Evolutionary conservation across 805 yeast species (phyloP).

Genomic region (Candida caryicola): DNA sequence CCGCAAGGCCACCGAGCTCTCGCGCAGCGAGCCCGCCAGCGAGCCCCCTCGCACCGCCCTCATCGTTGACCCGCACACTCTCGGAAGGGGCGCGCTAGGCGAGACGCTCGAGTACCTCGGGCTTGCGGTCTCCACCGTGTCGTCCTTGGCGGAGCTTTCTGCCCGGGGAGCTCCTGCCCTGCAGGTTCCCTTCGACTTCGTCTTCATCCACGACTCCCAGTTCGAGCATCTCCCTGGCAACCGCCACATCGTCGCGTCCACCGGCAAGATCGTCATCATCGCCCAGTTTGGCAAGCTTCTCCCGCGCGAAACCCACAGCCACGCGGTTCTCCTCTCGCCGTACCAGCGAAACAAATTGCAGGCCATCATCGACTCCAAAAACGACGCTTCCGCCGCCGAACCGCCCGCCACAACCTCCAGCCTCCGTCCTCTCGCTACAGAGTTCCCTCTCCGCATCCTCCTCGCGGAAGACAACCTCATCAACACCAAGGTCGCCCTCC

Average conservation of each 20-base stretch:
- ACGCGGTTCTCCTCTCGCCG: conserved; percentile 27
- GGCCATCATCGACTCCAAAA: conserved; percentile 5
- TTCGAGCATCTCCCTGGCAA: conserved; percentile 10
- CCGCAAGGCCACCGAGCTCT: neutral
- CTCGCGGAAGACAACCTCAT: conserved; percentile 56
- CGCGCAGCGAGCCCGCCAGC: neutral
- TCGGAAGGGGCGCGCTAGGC: conserved; percentile 30
- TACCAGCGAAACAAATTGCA: conserved; percentile 25
- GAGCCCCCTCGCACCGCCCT: conserved; percentile 19
- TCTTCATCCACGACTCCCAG: conserved; percentile 22
- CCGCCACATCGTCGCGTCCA: conserved; percentile 2
- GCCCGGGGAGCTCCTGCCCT: no score
- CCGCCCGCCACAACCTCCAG: neutral
- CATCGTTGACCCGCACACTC: conserved; percentile 30
- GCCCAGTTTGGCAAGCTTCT: conserved; percentile 30
- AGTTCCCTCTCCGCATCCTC: conserved; percentile 44
- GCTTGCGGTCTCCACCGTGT: conserved; percentile 24
- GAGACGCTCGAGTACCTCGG: conserved; percentile 35
- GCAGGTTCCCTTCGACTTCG: conserved; percentile 12
- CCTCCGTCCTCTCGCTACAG: conserved; percentile 8
- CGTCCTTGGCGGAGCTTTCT: conserved; percentile 13
- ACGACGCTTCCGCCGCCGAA: neutral
- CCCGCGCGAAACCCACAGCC: conserved; percentile 20
- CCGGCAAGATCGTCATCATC: conserved; percentile 20
- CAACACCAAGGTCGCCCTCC: conserved; percentile 49